Conservation (phyloP, 169 alveolate species). For the Perkinsus olseni region DNA sequence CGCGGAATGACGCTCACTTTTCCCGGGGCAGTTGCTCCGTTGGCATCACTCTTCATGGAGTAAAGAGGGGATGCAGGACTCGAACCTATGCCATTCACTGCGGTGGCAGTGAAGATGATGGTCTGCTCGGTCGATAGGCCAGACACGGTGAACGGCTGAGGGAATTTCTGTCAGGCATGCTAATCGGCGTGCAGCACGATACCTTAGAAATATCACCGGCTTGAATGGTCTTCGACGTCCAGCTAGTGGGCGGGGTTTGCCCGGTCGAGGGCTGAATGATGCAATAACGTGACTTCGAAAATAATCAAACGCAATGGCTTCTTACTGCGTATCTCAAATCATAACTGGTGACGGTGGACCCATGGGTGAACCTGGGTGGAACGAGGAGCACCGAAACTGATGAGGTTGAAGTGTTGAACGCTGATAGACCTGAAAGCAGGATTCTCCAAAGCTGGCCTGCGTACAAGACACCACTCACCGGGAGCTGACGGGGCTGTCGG, state of each 20-base stretch:
- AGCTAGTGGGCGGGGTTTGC: background rate
- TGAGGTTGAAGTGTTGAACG: background rate
- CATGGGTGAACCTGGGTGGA: background rate
- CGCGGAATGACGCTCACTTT: background rate
- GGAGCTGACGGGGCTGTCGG: background rate
- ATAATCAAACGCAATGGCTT: no score
- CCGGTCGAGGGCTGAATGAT: no score
- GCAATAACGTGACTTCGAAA: no score
- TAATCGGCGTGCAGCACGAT: no score
- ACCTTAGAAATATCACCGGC: background rate
- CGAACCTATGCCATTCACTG: background rate
- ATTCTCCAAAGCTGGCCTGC: background rate
- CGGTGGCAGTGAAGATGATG: background rate
- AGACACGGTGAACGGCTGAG: background rate
- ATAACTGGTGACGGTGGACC: background rate
- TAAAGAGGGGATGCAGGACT: background rate
- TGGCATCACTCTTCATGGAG: background rate
- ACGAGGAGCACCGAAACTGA: background rate
- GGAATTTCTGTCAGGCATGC: no score
- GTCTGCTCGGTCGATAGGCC: background rate
- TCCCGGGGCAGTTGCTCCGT: background rate
- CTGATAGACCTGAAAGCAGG: background rate
- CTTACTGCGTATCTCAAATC: background rate
- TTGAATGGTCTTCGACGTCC: background rate
- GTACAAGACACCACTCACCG: background rate